Evolutionary conservation across 352 stramenopile genomes (phyloP).

Genomic region (Globisporangium canariense): DNA sequence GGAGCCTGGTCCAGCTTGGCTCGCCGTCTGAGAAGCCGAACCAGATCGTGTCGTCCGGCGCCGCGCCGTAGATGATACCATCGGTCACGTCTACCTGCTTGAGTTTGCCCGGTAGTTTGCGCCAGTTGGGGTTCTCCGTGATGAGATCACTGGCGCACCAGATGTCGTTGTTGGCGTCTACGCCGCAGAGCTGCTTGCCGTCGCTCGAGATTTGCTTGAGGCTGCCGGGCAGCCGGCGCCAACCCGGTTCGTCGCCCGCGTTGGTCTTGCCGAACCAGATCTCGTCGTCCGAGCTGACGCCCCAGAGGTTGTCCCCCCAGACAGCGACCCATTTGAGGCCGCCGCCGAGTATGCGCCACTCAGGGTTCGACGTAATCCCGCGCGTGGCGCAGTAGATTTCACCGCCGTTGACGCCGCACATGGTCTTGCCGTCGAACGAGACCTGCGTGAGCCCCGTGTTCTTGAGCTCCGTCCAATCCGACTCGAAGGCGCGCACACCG

Average conservation of each 20-base stretch:
- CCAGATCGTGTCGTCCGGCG: conserved; percentile 16
- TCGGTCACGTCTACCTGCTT: conserved; percentile 23
- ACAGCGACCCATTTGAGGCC: conserved; percentile 17
- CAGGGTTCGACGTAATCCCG: neutral
- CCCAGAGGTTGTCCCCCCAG: conserved; percentile 26
- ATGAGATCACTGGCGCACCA: conserved; percentile 23
- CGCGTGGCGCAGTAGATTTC: conserved; percentile 15
- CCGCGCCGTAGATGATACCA: conserved; percentile 22
- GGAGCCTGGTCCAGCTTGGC: conserved; percentile 15
- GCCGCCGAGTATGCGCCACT: neutral
- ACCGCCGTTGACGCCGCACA: conserved; percentile 13
- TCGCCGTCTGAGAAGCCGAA: conserved; percentile 23
- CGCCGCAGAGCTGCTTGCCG: conserved; percentile 31
- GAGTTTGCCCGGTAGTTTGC: conserved; percentile 23
- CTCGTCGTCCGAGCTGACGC: conserved; percentile 20
- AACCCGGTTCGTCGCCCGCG: conserved; percentile 10
- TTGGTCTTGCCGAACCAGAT: conserved; percentile 13
- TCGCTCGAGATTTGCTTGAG: conserved; percentile 29
- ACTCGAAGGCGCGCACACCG: neutral
- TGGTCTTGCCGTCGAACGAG: conserved; percentile 17
- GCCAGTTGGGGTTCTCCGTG: conserved; percentile 26
- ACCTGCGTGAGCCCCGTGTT: conserved; percentile 7
- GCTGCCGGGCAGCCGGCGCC: conserved; percentile 14
- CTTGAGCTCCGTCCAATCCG: conserved; percentile 10
- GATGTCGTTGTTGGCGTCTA: conserved; percentile 21